Conservation (phyloP, 805 yeast genomes). For the Sungouiozyma ichnusensis region DNA sequence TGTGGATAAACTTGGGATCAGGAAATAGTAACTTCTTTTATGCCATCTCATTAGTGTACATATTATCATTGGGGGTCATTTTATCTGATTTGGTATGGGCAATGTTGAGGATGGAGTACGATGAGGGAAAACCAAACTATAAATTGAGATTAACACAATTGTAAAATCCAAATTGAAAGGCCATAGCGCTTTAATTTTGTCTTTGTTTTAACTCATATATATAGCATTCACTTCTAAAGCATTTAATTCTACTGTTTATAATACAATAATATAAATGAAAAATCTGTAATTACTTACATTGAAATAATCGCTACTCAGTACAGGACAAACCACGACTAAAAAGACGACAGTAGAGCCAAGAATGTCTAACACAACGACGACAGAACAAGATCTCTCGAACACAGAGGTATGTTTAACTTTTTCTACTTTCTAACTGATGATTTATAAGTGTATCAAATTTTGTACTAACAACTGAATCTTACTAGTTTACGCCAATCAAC, state of each 20-base stretch:
- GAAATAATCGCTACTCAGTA: background rate
- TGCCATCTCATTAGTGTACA: conserved; percentile 79
- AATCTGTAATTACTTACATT: background rate
- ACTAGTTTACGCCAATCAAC: conserved; percentile 50
- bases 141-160: conserved; percentile 42
- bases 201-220: background rate
- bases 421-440: too few species aligned
- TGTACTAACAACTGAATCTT: conserved; percentile 13
- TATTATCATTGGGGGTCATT: conserved; percentile 55
- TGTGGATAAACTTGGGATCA: conserved; percentile 90
- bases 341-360: background rate
- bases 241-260: too few species aligned
- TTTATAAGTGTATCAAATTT: background rate
- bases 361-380: background rate
- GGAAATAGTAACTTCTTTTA: conserved; percentile 96
- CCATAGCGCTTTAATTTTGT: background rate
- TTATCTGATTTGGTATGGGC: conserved; percentile 79
- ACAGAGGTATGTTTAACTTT: conserved; percentile 3
- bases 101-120: conserved; percentile 55
- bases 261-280: too few species aligned
- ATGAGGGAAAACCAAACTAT: conserved; percentile 31
- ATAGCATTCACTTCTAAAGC: too few species aligned
- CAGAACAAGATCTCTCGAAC: background rate
- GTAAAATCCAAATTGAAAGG: conserved; percentile 7
- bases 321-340: background rate